Conservation (phyloP, 169 alveolate species). For the Plasmodium gallinaceum region DNA sequence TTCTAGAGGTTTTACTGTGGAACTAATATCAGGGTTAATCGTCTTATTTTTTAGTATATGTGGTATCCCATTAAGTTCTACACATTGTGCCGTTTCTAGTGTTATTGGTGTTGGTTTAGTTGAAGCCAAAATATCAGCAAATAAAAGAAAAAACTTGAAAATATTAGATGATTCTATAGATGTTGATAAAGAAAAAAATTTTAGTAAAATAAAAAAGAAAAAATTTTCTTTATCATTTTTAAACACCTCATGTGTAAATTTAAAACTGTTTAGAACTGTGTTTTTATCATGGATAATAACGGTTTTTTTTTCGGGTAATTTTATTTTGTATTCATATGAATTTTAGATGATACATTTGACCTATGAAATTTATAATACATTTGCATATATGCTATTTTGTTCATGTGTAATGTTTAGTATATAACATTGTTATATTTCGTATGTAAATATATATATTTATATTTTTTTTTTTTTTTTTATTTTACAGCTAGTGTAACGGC, state of each 20-base stretch:
- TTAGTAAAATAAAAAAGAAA: background rate
- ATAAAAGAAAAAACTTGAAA: slow-evolving; percentile 6
- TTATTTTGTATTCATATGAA: background rate
- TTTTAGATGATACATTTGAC: background rate
- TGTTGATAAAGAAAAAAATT: slow-evolving; percentile 2
- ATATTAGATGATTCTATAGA: background rate
- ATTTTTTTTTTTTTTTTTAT: slow-evolving; percentile 25
- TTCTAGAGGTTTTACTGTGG: slow-evolving; percentile 89
- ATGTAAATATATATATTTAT: slow-evolving; percentile 11
- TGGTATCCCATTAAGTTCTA: slow-evolving; percentile 91
- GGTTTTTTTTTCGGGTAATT: slow-evolving; percentile 71
- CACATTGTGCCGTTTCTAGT: slow-evolving; percentile 90
- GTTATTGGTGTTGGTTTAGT: slow-evolving; percentile 89
- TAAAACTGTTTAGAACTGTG: slow-evolving; percentile 65
- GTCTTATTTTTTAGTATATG: slow-evolving; percentile 86
- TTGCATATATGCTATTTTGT: too few species aligned
- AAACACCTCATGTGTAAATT: slow-evolving; percentile 71
- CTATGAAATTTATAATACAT: background rate
- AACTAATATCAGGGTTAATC: slow-evolving; percentile 85
- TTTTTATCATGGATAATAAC: slow-evolving; percentile 75
- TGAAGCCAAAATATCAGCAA: slow-evolving; percentile 58
- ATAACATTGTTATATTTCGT: background rate
- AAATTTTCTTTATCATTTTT: slow-evolving; percentile 24
- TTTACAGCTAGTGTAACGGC: slow-evolving; percentile 70
- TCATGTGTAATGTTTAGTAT: background rate